These are phyloP conservation scores for Pugionium dolabratum DNA, from an alignment of 345 rosid genomes.

Conservation along the genomic window DNA sequence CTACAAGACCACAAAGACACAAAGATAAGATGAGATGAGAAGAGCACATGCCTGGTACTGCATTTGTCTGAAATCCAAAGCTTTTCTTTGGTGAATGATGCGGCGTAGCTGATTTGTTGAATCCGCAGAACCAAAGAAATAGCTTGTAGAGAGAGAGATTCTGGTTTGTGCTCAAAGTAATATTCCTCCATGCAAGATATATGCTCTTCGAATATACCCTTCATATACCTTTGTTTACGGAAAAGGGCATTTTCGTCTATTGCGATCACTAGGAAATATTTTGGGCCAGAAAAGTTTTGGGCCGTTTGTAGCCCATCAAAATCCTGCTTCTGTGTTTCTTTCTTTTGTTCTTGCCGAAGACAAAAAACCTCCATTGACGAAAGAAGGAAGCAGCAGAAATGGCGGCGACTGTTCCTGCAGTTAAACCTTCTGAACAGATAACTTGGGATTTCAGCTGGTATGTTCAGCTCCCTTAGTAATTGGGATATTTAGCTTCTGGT, in stretches of 20 bases:
- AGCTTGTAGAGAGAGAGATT: constrained; percentile 19
- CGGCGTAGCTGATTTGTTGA: not conserved
- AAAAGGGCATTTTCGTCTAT: not conserved
- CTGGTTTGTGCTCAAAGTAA: constrained; percentile 26
- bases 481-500: constrained; percentile 2
- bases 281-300: constrained; percentile 24
- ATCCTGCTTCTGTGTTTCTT: constrained; percentile 2
- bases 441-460: constrained; percentile 69
- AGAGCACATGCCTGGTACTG: constrained; percentile 31
- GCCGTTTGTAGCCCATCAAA: constrained; percentile 11
- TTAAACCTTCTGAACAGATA: constrained; percentile 23
- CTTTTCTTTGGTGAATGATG: constrained; percentile 1
- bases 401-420: constrained; percentile 36
- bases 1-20: not conserved
- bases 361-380: constrained; percentile 23
- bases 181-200: constrained; percentile 41
- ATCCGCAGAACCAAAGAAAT: not conserved
- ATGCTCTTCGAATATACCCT: constrained; percentile 35
- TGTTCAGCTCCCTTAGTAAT: constrained; percentile 6
- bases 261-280: not conserved
- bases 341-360: not conserved
- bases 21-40: constrained; percentile 20
- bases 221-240: constrained; percentile 14
- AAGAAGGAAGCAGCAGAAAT: constrained; percentile 24
- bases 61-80: constrained; percentile 21